Evolutionary conservation across 768 basidiomycete genomes (phyloP).

Genomic region (Lentinula lateritia): DNA sequence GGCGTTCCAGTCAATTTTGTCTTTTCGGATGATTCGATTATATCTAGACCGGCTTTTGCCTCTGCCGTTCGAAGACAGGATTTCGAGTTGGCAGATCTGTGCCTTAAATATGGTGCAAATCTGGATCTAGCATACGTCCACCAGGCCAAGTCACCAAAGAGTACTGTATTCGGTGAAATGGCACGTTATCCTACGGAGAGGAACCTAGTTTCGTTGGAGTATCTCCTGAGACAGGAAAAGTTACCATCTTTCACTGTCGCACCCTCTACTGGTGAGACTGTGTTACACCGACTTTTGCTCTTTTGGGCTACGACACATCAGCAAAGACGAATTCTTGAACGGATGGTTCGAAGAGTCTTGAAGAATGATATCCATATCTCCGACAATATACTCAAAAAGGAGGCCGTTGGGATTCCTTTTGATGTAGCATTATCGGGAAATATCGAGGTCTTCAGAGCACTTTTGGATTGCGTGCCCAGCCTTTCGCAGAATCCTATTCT

Average conservation of each 20-base stretch:
- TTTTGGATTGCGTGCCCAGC: neutral
- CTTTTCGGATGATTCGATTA: neutral
- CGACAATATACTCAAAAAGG: neutral
- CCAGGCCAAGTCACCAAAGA: neutral
- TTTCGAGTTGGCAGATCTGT: slow-evolving; percentile 8
- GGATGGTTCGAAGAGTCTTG: neutral
- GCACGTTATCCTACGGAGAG: slow-evolving; percentile 4
- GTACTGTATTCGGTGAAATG: slow-evolving; percentile 7
- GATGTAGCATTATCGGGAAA: neutral
- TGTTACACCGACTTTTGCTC: slow-evolving; percentile 1
- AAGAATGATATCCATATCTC: neutral
- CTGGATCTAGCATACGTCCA: slow-evolving; percentile 3
- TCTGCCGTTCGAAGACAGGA: slow-evolving; percentile 7
- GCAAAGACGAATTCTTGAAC: neutral
- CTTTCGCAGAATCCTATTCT: neutral
- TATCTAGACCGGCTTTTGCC: slow-evolving; percentile 2
- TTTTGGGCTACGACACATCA: neutral
- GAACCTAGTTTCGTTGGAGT: slow-evolving; percentile 5
- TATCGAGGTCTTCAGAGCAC: neutral
- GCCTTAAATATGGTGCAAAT: slow-evolving; percentile 4
- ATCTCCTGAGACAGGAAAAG: neutral
- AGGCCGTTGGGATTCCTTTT: neutral
- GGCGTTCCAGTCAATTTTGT: slow-evolving; percentile 7
- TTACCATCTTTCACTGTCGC: slow-evolving; percentile 1
- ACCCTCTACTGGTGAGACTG: neutral